These are phyloP conservation scores for Aphanocladium album DNA, from an alignment of 2,329 filamentous ascomycete genomes.

Conservation along the genomic window DNA sequence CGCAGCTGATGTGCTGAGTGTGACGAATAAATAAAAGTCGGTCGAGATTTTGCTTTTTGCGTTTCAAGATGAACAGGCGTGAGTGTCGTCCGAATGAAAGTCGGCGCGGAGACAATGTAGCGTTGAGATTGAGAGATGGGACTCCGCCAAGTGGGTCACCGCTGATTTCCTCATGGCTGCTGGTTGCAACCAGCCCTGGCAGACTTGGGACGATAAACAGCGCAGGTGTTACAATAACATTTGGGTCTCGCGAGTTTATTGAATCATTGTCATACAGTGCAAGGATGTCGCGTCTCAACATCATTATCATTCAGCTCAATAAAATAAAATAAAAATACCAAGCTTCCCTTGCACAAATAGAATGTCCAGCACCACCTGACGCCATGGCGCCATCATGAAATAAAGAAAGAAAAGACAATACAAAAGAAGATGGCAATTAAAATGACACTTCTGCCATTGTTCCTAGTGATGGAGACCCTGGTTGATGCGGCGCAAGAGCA, in stretches of 20 bases:
- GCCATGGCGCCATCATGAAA: background rate
- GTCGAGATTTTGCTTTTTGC: background rate
- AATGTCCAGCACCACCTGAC: background rate
- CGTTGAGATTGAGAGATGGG: constrained; percentile 8
- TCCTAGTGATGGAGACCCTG: constrained; percentile 1
- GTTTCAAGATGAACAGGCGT: constrained; percentile 7
- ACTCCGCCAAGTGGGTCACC: background rate
- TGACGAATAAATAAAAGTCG: background rate
- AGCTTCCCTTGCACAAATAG: background rate
- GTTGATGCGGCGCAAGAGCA: constrained; percentile 33
- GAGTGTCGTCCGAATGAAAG: constrained; percentile 2
- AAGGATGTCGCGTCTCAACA: background rate
- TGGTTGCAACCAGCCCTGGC: background rate
- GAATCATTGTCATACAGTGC: background rate
- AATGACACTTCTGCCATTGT: background rate
- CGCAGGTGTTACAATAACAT: background rate
- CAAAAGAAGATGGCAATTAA: background rate
- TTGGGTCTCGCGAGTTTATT: background rate
- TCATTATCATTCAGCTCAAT: background rate
- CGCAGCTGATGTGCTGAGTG: background rate
- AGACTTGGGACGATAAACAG: constrained; percentile 1
- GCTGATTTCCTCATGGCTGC: background rate
- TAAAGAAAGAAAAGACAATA: background rate
- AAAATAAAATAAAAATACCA: background rate
- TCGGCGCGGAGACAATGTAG: constrained; percentile 7